Percentiles rank a stretch among this genome's conserved stretches.
These are phyloP conservation scores for Vachellia pachyceras DNA, from an alignment of 306 rosid species.

Conservation along the genomic window DNA sequence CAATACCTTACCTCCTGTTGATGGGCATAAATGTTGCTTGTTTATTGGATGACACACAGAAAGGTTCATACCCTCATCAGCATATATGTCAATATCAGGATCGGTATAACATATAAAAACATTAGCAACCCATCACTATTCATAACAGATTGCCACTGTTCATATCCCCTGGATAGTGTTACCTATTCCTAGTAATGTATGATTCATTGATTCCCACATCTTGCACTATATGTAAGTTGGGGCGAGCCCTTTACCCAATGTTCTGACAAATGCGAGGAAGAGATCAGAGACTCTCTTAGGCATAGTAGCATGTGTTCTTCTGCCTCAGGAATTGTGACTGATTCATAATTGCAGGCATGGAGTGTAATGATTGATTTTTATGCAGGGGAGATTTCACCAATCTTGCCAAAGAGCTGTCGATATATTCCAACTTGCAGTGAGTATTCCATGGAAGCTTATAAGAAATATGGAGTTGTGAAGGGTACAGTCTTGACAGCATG, in stretches of 20 bases:
- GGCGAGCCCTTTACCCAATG: background rate
- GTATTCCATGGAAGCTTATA: conserved; percentile 96
- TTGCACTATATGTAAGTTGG: background rate
- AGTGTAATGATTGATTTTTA: background rate
- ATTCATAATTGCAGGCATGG: background rate
- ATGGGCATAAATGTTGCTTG: background rate
- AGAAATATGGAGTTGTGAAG: conserved; percentile 76
- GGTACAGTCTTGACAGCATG: conserved; percentile 81
- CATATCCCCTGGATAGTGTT: background rate
- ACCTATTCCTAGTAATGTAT: background rate
- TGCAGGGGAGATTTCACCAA: conserved; percentile 91
- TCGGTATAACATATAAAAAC: background rate
- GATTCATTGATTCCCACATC: background rate
- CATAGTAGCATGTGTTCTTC: background rate
- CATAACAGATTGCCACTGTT: background rate
- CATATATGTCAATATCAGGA: no score
- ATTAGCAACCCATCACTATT: background rate
- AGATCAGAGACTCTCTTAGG: background rate
- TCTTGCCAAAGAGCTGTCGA: conserved; percentile 82
- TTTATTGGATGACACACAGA: background rate
- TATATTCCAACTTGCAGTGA: conserved; percentile 88
- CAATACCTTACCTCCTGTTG: background rate
- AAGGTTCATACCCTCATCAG: background rate
- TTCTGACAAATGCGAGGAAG: background rate
- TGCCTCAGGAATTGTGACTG: background rate